Evolutionary conservation across 495 filamentous ascomycete genomes (phyloP).

Genomic region (Trypethelium eluteriae): DNA sequence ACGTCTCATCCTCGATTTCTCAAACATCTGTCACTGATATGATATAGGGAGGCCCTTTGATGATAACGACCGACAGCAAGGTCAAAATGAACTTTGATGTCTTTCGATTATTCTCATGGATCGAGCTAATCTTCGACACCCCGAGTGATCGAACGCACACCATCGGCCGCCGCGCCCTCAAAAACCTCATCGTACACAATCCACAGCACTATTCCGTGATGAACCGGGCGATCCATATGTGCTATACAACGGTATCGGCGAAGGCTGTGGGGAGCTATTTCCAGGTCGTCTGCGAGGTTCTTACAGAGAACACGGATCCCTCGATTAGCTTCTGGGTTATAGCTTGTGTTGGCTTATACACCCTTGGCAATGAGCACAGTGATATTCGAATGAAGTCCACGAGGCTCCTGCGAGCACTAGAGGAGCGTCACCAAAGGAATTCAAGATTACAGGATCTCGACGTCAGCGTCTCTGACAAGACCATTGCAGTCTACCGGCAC

Average conservation of each 20-base stretch:
- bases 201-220: constrained; percentile 73
- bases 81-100: constrained; percentile 83
- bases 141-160: constrained; percentile 81
- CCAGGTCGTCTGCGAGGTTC: constrained; percentile 78
- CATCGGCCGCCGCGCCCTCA: constrained; percentile 84
- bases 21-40: constrained; percentile 17
- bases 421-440: constrained; percentile 73
- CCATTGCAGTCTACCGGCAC: constrained; percentile 92
- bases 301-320: constrained; percentile 62
- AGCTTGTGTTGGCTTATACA: constrained; percentile 78
- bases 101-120: constrained; percentile 84
- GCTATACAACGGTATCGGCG: constrained; percentile 67
- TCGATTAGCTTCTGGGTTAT: constrained; percentile 82
- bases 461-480: constrained; percentile 97
- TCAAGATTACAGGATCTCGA: constrained; percentile 95
- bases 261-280: constrained; percentile 94
- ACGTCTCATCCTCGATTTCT: constrained; percentile 27
- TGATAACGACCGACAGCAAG: constrained; percentile 75
- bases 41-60: constrained; percentile 70
- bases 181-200: constrained; percentile 86
- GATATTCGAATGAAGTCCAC: constrained; percentile 83
- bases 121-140: constrained; percentile 86
- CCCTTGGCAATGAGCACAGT: constrained; percentile 80
- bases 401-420: constrained; percentile 70
- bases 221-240: constrained; percentile 79